Conservation (phyloP, 2,329 filamentous ascomycete genomes). For the Venturiaceae sp. region DNA sequence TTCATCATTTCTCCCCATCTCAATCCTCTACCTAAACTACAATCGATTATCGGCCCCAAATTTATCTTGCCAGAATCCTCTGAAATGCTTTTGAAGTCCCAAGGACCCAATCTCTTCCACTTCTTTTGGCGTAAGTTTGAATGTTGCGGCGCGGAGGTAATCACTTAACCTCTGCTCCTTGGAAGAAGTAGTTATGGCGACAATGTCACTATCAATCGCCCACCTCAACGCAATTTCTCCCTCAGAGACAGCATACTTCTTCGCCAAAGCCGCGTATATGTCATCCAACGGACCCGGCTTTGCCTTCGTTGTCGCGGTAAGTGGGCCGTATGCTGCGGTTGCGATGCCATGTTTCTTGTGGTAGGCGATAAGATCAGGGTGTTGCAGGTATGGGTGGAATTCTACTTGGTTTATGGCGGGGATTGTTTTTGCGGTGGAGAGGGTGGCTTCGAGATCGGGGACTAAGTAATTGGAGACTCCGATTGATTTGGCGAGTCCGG, state of each 20-base stretch:
- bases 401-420: constrained; percentile 62
- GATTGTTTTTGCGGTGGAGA: constrained; percentile 42
- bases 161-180: constrained; percentile 51
- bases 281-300: constrained; percentile 46
- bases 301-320: constrained; percentile 43
- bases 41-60: constrained; percentile 7
- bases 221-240: constrained; percentile 49
- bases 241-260: constrained; percentile 51
- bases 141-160: constrained; percentile 45
- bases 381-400: constrained; percentile 59
- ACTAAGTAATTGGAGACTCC: constrained; percentile 53
- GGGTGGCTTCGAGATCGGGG: constrained; percentile 42
- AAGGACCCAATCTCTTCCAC: constrained; percentile 41
- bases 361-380: constrained; percentile 45
- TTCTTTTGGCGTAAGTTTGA: constrained; percentile 50
- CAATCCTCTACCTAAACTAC: too few relatives aligned
- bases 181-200: constrained; percentile 49
- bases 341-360: constrained; percentile 38
- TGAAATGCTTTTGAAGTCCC: constrained; percentile 39
- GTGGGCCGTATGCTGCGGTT: constrained; percentile 35
- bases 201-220: constrained; percentile 50
- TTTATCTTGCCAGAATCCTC: constrained; percentile 9
- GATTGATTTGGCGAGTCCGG: constrained; percentile 50
- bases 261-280: constrained; percentile 40
- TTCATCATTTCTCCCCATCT: too few relatives aligned